A percentile compares a stretch with the other conserved stretches of the same genome.
phyloP scores from a whole-genome alignment of 2,329 filamentous ascomycete species.

The Cladophialophora bantiana region DNA sequence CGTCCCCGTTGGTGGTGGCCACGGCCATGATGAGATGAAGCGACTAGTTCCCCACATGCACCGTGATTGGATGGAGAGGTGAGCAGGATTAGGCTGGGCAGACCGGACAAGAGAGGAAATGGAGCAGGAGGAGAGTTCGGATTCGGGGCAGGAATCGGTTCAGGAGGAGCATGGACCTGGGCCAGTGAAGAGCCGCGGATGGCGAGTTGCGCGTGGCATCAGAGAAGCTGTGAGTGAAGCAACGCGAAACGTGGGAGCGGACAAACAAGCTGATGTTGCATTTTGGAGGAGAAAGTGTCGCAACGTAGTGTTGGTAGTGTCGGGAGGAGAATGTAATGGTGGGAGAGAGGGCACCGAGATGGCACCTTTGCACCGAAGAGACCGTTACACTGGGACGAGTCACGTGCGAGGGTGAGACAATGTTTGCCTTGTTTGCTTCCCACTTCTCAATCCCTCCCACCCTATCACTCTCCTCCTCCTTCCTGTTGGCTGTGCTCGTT shows the following conservation, averaged over 20 bases:
- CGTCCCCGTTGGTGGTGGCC: constrained; percentile 37
- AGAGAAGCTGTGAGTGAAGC: constrained; percentile 23
- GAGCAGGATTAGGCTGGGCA: constrained; percentile 15
- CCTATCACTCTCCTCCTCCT: neutral
- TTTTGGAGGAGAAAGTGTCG: constrained; percentile 18
- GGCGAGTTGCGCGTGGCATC: constrained; percentile 29
- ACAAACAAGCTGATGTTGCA: constrained; percentile 36
- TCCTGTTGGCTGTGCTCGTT: neutral
- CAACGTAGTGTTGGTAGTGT: constrained; percentile 20
- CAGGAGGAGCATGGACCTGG: constrained; percentile 15
- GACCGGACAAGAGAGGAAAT: constrained; percentile 29
- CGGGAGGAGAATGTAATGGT: constrained; percentile 26
- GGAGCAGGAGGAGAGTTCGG: constrained; percentile 28
- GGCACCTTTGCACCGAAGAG: neutral
- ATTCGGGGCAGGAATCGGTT: constrained; percentile 19
- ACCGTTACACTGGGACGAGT: constrained; percentile 7
- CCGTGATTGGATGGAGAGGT: constrained; percentile 32
- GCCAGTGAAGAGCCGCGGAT: constrained; percentile 14
- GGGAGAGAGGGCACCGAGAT: constrained; percentile 12
- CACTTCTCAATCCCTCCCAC: neutral
- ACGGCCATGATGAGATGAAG: constrained; percentile 34
- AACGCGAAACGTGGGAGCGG: constrained; percentile 27
- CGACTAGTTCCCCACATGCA: constrained; percentile 31
- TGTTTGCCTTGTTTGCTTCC: neutral
- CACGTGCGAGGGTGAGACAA: neutral